Base-by-base conservation (phyloP, 1,284 basidiomycete species). In the Apiotrichum akiyoshidainum region DNA sequence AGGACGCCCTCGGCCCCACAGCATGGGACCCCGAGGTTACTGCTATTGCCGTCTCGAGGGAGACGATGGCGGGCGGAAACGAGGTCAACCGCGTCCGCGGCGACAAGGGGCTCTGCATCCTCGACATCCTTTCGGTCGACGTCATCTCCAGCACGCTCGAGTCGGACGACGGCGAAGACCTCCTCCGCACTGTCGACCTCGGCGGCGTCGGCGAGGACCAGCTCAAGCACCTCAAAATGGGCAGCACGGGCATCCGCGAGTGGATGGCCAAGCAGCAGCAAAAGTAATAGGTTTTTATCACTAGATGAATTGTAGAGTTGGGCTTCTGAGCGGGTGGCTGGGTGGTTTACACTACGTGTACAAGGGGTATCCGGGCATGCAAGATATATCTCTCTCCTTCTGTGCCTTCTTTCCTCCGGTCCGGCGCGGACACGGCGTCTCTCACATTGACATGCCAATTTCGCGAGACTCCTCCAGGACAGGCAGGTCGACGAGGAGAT, bases 1-100 rank as follows among this genome's bases (percentile, higher is more conserved):
- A 79, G 50, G 92, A 97, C 70, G 86, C 93, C 0, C 92, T 86
- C 66, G 93, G 93, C 0, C 93, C 93, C 5, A 95, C 93, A 0
- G 87, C 83, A 2, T 85, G 82, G 80, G 92, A 96, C 68, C 82
- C 86, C 1, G 83, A 92, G 67, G 85, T 96, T 19, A 88, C 94
- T 65, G 92, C 85, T 5, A 78, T 97, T 13, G 87, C 96, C 9
- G 89, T 95, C 35, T 91, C 89, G 77, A 84, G 83, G 66, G 92
- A 97, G 78, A 96, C 92, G 0, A 66, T 88, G 1, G 75, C 81
- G 14, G 92, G 93, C 2, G 92, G 87, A 1, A 78, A 82, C 41
- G 80, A 60, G 5, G 70, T 76, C 39, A 76, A 76, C 59, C 55
- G 37, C 13, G 50, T 57, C 9, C 53, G 74, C 26, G 53, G 48